phyloP scores from a whole-genome alignment of 805 yeast species.

The Candida insectalens region DNA sequence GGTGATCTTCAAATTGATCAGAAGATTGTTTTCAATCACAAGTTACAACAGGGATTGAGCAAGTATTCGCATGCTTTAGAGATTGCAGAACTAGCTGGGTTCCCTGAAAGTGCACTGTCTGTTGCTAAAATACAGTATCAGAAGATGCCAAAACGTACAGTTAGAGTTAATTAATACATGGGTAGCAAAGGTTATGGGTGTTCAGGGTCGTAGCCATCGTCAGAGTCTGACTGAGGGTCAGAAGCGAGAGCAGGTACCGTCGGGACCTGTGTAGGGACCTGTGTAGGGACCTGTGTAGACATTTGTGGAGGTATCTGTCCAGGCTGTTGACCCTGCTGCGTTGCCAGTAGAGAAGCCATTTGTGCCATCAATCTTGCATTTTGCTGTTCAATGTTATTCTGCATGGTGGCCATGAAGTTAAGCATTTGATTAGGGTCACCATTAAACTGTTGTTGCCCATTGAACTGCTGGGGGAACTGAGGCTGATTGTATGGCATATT shows the following conservation, averaged over 20 bases:
- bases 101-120: constrained; percentile 49
- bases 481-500: too few species aligned
- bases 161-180: neutral
- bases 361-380: constrained; percentile 9
- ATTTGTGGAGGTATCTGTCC: neutral
- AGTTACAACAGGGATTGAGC: constrained; percentile 57
- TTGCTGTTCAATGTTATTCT: constrained; percentile 3
- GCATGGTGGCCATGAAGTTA: constrained; percentile 3
- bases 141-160: constrained; percentile 6
- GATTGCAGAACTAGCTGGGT: constrained; percentile 73
- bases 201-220: constrained; percentile 17
- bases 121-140: constrained; percentile 45
- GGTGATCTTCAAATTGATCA: constrained; percentile 18
- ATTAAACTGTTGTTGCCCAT: too few species aligned
- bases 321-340: neutral
- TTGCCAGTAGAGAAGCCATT: constrained; percentile 4
- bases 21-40: constrained; percentile 41
- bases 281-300: too few species aligned
- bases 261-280: too few species aligned
- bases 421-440: too few species aligned
- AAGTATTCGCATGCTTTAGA: constrained; percentile 65
- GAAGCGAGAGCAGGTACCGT: too few species aligned
- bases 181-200: constrained; percentile 1
- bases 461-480: too few species aligned
- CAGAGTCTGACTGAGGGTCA: constrained; percentile 2